Evolutionary conservation across 2,329 filamentous ascomycete species (phyloP).

Genomic region (Pyrenochaeta sp.): DNA sequence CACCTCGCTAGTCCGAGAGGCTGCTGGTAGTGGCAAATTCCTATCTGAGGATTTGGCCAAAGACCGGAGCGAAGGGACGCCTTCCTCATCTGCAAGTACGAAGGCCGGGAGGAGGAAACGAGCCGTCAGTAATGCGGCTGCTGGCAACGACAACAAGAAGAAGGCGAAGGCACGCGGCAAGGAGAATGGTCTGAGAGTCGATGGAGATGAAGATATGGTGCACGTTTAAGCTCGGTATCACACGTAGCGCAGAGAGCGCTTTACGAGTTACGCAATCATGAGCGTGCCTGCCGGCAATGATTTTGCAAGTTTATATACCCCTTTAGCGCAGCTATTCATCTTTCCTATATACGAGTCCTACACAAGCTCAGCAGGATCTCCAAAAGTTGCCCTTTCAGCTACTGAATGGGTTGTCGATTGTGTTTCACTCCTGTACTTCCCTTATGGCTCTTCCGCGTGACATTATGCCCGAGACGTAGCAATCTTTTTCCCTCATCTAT

Average conservation of each 20-base stretch:
- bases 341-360: neutral
- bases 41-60: constrained; percentile 27
- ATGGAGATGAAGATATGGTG: constrained; percentile 20
- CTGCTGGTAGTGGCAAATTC: constrained; percentile 44
- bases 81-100: constrained; percentile 32
- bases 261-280: neutral
- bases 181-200: constrained; percentile 19
- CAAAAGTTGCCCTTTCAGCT: too few relatives aligned
- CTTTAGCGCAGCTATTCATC: neutral
- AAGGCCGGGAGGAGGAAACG: constrained; percentile 32
- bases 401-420: too few relatives aligned
- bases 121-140: constrained; percentile 35
- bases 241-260: neutral
- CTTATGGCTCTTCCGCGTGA: too few relatives aligned
- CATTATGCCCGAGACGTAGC: too few relatives aligned
- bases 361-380: too few relatives aligned
- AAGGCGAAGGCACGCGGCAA: constrained; percentile 34
- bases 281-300: neutral
- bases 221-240: constrained; percentile 1
- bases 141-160: constrained; percentile 31
- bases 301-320: neutral
- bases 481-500: too few relatives aligned
- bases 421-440: too few relatives aligned
- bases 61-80: constrained; percentile 28
- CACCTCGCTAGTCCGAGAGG: constrained; percentile 41